Evolutionary conservation across 108 stramenopile species (phyloP).

Genomic region (Cyclotella distinguenda): DNA sequence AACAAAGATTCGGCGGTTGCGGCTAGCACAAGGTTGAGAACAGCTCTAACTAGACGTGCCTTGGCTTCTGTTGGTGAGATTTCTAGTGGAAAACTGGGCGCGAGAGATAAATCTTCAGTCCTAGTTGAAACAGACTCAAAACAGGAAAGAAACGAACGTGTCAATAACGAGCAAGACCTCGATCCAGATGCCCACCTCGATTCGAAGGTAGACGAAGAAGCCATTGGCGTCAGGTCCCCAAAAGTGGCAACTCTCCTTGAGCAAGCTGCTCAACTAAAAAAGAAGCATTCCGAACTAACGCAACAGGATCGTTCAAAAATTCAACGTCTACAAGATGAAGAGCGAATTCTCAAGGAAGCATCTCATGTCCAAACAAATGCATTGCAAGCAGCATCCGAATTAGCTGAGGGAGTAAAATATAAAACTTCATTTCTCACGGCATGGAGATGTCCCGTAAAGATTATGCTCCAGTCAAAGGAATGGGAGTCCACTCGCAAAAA

Average conservation of each 20-base stretch:
- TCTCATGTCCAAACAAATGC: conserved; percentile 95
- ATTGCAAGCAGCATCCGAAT: conserved; percentile 90
- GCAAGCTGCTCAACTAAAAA: conserved; percentile 80
- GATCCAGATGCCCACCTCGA: not conserved
- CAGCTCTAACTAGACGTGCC: conserved; percentile 30
- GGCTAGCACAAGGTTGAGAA: conserved; percentile 40
- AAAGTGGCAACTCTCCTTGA: conserved; percentile 65
- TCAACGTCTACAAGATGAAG: conserved; percentile 78
- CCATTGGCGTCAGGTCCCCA: conserved; percentile 19
- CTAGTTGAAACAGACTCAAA: not conserved
- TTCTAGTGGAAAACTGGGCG: not conserved
- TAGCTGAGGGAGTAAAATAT: conserved; percentile 87
- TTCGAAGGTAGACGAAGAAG: conserved; percentile 6
- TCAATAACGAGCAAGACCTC: not conserved
- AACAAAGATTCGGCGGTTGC: conserved; percentile 6
- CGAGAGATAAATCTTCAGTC: not conserved
- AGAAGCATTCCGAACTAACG: conserved; percentile 55
- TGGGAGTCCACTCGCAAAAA: conserved; percentile 85
- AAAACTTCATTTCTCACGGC: conserved; percentile 76
- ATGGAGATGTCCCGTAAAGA: conserved; percentile 86
- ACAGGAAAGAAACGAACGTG: not conserved
- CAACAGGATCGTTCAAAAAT: conserved; percentile 57
- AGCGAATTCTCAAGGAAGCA: conserved; percentile 90
- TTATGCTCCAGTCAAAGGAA: conserved; percentile 67
- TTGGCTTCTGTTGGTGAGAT: conserved; percentile 38